Evolutionary conservation across 2,329 filamentous ascomycete species (phyloP), one percentile per base, ranked within the genome.

Genomic region (Penicillium sp.): DNA sequence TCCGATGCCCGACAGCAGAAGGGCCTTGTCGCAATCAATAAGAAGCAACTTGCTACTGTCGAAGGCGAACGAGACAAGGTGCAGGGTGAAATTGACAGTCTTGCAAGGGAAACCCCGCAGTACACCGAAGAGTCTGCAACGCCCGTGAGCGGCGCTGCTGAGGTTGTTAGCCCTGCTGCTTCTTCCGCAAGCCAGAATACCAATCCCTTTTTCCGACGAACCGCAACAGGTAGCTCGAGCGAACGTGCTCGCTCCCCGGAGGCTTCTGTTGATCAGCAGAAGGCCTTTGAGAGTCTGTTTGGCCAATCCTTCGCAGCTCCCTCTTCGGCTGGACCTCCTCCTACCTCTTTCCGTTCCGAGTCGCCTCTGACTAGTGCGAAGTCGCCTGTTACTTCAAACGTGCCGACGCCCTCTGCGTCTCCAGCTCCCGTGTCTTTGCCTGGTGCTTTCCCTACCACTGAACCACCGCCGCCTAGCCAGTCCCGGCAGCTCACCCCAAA

Each of bases 21-120:
- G 71, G 93, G 93, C 13, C 76, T 97, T 51, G 91, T 94, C 19
- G 90, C 93, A 29, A 98, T 98, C 70, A 96, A 96, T 71, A 97
- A 94, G 76, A 98, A 98, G 72, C 93, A 98, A 69, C 74, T 97
- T 45, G 80, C 84, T 23, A 96, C 90, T 1, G 87, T 85, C 41
- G 93, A 98, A 65, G 80, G 79, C 33, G 91, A 97, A 64, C 80
- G 87, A 20, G 91, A 97, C 45, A 91, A 87, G 72, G 73, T 95
- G 26, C 90, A 89, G 70, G 72, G 74, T 1, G 91, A 97, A 64
- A 83, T 84, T 30, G 83, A 83, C 30, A 43, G 81, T 80, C 36
- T 76, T 84, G 49, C 77, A 69, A 63, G 84, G 76, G 73, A 79
- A 71, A 57, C 80, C 72, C 47, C 52, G 1, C 53, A 80, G 79